A percentile compares a stretch with the other conserved stretches of the same genome.
phyloP scores from a whole-genome alignment of 805 yeast species.

The Diddensiella santjacobensis region DNA sequence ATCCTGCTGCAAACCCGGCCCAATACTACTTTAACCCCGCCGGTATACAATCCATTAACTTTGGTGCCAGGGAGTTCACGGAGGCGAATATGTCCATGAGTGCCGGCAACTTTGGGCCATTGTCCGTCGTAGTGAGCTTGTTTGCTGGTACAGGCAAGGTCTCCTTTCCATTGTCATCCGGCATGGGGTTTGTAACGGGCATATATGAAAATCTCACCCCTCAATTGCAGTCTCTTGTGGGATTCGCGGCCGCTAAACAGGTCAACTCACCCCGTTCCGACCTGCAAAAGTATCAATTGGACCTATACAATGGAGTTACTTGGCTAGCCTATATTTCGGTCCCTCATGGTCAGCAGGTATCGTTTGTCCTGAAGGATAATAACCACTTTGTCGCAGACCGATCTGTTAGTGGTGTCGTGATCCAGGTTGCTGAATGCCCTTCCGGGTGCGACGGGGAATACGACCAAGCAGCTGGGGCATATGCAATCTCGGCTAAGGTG shows the following conservation, averaged over 20 bases:
- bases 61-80: conserved; percentile 32
- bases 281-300: conserved; percentile 39
- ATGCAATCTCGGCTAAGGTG: conserved; percentile 48
- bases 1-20: conserved; percentile 44
- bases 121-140: conserved; percentile 46
- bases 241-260: conserved; percentile 39
- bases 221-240: conserved; percentile 44
- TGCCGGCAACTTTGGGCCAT: conserved; percentile 43
- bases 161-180: conserved; percentile 67
- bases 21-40: conserved; percentile 49
- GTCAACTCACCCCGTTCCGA: conserved; percentile 32
- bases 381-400: conserved; percentile 27
- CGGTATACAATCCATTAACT: conserved; percentile 45
- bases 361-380: conserved; percentile 17
- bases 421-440: conserved; percentile 20
- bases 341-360: conserved; percentile 30
- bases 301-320: conserved; percentile 39
- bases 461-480: conserved; percentile 70
- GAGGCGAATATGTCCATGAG: conserved; percentile 16
- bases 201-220: conserved; percentile 50
- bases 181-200: conserved; percentile 76
- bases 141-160: conserved; percentile 39
- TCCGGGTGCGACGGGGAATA: conserved; percentile 32
- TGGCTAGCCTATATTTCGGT: conserved; percentile 53
- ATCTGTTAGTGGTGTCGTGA: conserved; percentile 29